Conservation (phyloP, 2,329 filamentous ascomycete genomes). For the Calonectria montana region DNA sequence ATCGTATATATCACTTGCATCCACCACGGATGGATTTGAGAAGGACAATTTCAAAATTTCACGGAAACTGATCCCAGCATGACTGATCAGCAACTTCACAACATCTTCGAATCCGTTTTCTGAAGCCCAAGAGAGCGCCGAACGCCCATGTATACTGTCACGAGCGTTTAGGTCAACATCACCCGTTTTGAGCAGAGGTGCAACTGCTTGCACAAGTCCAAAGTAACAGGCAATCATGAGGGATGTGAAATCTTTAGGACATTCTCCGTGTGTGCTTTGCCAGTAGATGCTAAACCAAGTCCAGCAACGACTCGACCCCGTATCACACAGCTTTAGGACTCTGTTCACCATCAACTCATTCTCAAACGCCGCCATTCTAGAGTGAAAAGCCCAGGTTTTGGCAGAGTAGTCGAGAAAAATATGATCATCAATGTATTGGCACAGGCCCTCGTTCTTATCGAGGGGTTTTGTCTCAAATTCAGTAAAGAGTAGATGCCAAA, state of each 20-base stretch:
- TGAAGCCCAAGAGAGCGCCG: constrained; percentile 18
- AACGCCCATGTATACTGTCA: neutral
- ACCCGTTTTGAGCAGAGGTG: constrained; percentile 1
- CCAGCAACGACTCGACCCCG: neutral
- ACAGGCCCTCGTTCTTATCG: neutral
- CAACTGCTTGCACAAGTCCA: constrained; percentile 1
- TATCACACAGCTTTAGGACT: neutral
- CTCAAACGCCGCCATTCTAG: neutral
- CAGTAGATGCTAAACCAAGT: constrained; percentile 11
- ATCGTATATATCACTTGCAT: neutral
- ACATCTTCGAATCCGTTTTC: constrained; percentile 12
- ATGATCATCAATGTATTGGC: neutral
- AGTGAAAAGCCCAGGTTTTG: constrained; percentile 20
- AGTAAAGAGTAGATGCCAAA: neutral
- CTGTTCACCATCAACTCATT: neutral
- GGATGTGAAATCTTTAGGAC: neutral
- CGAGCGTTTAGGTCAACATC: constrained; percentile 6
- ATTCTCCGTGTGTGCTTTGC: neutral
- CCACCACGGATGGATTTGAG: constrained; percentile 11
- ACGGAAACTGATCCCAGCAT: neutral
- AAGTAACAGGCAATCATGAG: constrained; percentile 8
- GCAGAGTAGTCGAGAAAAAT: constrained; percentile 22
- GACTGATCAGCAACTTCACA: constrained; percentile 7
- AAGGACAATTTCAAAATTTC: neutral
- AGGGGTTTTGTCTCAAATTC: constrained; percentile 1